phyloP scores from a whole-genome alignment of 768 basidiomycete genomes.

The Pleurotus djamor region DNA sequence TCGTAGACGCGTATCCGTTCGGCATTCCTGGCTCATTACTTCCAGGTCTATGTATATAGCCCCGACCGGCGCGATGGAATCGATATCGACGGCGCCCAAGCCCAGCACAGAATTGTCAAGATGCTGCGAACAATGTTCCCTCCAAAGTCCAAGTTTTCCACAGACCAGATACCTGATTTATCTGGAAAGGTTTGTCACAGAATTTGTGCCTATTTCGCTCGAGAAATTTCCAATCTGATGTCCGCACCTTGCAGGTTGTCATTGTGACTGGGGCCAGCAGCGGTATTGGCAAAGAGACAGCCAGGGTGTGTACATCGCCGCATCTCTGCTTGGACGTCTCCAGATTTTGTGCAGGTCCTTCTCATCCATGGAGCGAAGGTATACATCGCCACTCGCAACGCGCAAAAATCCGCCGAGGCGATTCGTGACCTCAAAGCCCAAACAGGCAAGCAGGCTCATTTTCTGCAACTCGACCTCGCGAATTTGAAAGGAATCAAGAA shows the following conservation, averaged over 20 bases:
- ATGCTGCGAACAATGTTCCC: constrained; percentile 12
- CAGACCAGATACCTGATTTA: constrained; percentile 40
- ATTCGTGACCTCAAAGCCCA: constrained; percentile 34
- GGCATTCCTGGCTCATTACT: too few relatives aligned
- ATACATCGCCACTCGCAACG: constrained; percentile 45
- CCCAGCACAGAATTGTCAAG: too few relatives aligned
- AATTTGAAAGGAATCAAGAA: constrained; percentile 39
- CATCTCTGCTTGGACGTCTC: not conserved
- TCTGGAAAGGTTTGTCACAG: constrained; percentile 23
- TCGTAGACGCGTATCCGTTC: too few relatives aligned
- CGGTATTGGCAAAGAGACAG: constrained; percentile 51
- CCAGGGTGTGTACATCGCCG: constrained; percentile 20
- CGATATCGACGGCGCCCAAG: too few relatives aligned
- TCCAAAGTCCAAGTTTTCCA: constrained; percentile 24
- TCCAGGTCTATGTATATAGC: too few relatives aligned
- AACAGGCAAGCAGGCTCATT: constrained; percentile 40
- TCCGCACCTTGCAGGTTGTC: constrained; percentile 19
- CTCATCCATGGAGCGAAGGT: constrained; percentile 46
- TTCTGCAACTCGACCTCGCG: constrained; percentile 42
- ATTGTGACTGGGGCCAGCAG: constrained; percentile 52
- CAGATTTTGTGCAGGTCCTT: constrained; percentile 25
- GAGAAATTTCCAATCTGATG: not conserved
- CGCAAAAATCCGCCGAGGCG: constrained; percentile 33
- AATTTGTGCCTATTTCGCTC: not conserved
- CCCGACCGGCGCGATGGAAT: too few relatives aligned